A percentile compares a stretch with the other conserved stretches of the same genome.
Conservation (phyloP, 2,329 filamentous ascomycete genomes). For the Ophiostoma sp. region DNA sequence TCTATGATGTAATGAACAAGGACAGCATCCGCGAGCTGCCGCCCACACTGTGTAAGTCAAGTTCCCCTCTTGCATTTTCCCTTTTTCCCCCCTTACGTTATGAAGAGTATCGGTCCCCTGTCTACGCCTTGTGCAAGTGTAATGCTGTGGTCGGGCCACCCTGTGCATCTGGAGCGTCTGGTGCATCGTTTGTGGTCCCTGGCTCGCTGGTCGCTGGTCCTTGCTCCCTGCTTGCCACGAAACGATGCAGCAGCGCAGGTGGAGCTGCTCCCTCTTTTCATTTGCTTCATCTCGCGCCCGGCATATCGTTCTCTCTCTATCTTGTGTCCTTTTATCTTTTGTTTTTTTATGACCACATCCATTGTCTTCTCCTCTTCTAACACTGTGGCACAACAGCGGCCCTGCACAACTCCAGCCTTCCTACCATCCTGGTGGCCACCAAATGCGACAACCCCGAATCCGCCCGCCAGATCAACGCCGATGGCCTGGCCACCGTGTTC, state of each 20-base stretch:
- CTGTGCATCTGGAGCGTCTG: not conserved
- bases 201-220: not conserved
- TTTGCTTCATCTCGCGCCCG: not conserved
- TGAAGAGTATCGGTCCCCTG: not conserved
- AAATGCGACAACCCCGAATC: conserved; percentile 81
- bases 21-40: conserved; percentile 74
- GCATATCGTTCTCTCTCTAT: not conserved
- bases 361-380: conserved; percentile 12
- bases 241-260: conserved; percentile 9
- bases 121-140: not conserved
- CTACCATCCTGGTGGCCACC: conserved; percentile 79
- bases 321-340: not conserved
- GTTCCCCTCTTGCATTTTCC: not conserved
- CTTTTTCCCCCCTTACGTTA: not conserved
- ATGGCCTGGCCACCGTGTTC: conserved; percentile 62
- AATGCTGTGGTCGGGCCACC: conserved; percentile 1
- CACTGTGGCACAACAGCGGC: conserved; percentile 56
- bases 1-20: conserved; percentile 84
- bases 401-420: conserved; percentile 69
- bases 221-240: not conserved
- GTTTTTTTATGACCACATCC: not conserved
- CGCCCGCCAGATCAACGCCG: conserved; percentile 69
- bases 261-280: not conserved
- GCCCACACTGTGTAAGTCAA: conserved; percentile 70
- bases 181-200: not conserved